Evolutionary conservation across 805 yeast genomes (phyloP).

Genomic region (Kodamaea leandrae): DNA sequence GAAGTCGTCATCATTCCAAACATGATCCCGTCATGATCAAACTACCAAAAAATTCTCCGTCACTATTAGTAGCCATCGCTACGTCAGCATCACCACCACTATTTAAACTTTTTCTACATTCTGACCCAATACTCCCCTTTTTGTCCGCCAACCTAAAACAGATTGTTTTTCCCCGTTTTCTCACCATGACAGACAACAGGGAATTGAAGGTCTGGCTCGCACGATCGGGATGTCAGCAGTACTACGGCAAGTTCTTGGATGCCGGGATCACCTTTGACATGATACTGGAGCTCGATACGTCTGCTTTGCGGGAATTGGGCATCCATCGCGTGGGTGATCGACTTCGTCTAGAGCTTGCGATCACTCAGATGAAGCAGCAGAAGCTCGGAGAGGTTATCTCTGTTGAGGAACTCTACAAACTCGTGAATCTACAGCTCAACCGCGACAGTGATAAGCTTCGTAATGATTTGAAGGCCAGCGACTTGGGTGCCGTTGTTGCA

Average conservation of each 20-base stretch:
- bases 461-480: constrained; percentile 2
- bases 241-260: constrained; percentile 35
- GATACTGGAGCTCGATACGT: constrained; percentile 58
- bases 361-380: constrained; percentile 45
- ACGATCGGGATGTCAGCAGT: constrained; percentile 34
- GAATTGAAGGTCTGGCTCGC: constrained; percentile 38
- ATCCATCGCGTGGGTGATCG: constrained; percentile 81
- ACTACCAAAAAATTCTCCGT: too few relatives aligned
- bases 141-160: background rate
- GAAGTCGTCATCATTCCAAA: too few relatives aligned
- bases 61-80: background rate
- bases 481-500: constrained; percentile 4
- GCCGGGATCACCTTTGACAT: constrained; percentile 58
- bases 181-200: constrained; percentile 8
- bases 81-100: too few relatives aligned
- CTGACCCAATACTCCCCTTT: too few relatives aligned
- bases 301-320: constrained; percentile 70
- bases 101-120: background rate
- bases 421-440: constrained; percentile 16
- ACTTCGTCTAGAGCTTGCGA: constrained; percentile 59
- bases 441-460: constrained; percentile 7
- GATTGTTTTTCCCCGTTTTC: background rate
- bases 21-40: too few relatives aligned
- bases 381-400: constrained; percentile 20
- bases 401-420: constrained; percentile 25